phyloP scores from a whole-genome alignment of 805 yeast genomes.

The Candida boidinii region DNA sequence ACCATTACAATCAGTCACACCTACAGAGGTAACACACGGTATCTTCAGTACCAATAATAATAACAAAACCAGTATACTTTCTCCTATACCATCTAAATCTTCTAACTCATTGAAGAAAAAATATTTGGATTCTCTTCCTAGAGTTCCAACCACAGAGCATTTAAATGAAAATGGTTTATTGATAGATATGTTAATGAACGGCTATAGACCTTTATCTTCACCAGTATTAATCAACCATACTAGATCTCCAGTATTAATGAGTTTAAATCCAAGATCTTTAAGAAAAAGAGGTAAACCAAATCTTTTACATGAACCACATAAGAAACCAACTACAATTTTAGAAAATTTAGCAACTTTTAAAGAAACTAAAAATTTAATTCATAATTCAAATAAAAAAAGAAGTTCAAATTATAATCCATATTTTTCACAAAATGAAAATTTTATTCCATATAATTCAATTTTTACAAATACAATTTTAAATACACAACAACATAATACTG shows the following conservation, averaged over 20 bases:
- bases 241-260: slow-evolving; percentile 12
- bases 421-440: slow-evolving; percentile 16
- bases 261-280: slow-evolving; percentile 12
- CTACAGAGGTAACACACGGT: too few species aligned
- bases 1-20: too few species aligned
- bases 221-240: slow-evolving; percentile 22
- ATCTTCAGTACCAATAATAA: too few species aligned
- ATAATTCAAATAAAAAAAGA: slow-evolving; percentile 1
- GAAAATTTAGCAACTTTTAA: slow-evolving; percentile 20
- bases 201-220: slow-evolving; percentile 19
- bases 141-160: slow-evolving; percentile 23
- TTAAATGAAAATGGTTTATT: slow-evolving; percentile 19
- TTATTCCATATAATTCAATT: slow-evolving; percentile 20
- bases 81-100: too few species aligned
- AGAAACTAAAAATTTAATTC: slow-evolving; percentile 9
- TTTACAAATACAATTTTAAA: slow-evolving; percentile 23
- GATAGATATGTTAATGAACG: slow-evolving; percentile 21
- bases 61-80: too few species aligned
- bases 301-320: too few species aligned
- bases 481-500: slow-evolving; percentile 25
- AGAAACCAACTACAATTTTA: slow-evolving; percentile 13
- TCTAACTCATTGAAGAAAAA: slow-evolving; percentile 12
- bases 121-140: slow-evolving; percentile 21
- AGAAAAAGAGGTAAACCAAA: slow-evolving; percentile 5
- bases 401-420: slow-evolving; percentile 19